Conservation (phyloP, 495 filamentous ascomycete species). For the Xylaria intraflava region DNA sequence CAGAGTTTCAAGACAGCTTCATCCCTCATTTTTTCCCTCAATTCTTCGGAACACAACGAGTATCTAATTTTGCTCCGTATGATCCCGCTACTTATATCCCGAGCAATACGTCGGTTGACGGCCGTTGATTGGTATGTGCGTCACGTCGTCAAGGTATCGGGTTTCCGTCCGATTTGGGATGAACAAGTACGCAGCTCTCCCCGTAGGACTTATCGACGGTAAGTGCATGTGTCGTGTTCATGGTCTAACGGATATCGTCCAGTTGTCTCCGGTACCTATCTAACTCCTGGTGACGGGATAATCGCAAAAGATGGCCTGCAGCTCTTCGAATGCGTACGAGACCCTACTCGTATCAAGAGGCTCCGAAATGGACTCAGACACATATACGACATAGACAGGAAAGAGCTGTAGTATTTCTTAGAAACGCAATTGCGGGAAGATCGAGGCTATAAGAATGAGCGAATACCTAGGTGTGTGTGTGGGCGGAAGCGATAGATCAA, state of each 20-base stretch:
- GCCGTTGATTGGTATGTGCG: neutral
- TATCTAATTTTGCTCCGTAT: neutral
- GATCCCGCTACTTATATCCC: neutral
- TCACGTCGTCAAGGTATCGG: neutral
- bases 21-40: neutral
- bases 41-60: neutral
- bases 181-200: neutral
- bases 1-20: neutral
- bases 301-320: neutral
- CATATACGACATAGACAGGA: neutral
- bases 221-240: neutral
- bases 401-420: neutral
- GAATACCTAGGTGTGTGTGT: neutral
- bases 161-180: constrained; percentile 2
- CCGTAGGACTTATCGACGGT: neutral
- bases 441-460: neutral
- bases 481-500: neutral
- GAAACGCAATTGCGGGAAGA: neutral
- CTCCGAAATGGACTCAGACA: neutral
- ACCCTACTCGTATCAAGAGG: neutral
- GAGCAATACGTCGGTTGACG: neutral
- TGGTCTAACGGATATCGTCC: neutral
- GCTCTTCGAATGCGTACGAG: constrained; percentile 5
- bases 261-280: constrained; percentile 3
- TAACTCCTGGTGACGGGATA: neutral